These are phyloP conservation scores for Lentinus brumalis DNA, from an alignment of 768 basidiomycete genomes.

Conservation along the genomic window DNA sequence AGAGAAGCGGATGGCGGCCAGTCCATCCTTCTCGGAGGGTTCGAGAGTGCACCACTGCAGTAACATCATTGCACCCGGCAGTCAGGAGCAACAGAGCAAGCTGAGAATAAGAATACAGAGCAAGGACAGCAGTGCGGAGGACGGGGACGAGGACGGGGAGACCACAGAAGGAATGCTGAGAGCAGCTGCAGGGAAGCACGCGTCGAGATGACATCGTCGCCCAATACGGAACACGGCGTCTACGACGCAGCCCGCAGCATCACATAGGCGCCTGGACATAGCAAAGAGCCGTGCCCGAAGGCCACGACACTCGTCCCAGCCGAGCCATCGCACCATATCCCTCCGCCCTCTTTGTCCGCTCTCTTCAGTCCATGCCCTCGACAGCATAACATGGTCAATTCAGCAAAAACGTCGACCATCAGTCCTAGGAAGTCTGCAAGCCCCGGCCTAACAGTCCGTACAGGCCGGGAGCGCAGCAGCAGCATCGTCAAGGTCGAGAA, in stretches of 20 bases:
- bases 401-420: constrained; percentile 11
- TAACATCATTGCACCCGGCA: constrained; percentile 37
- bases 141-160: neutral
- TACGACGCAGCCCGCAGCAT: neutral
- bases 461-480: constrained; percentile 43
- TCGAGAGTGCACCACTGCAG: constrained; percentile 69
- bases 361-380: neutral
- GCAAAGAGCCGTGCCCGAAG: neutral
- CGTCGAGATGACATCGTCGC: constrained; percentile 11
- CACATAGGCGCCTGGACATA: constrained; percentile 6
- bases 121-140: neutral
- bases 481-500: constrained; percentile 87
- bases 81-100: neutral
- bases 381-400: constrained; percentile 8
- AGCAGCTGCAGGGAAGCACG: neutral
- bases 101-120: neutral
- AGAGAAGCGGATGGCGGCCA: constrained; percentile 74
- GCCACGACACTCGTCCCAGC: constrained; percentile 12
- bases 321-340: constrained; percentile 7
- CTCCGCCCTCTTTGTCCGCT: neutral
- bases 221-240: neutral
- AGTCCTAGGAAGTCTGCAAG: constrained; percentile 14
- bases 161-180: neutral
- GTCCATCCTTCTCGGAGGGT: constrained; percentile 55
- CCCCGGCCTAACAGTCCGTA: constrained; percentile 23